Evolutionary conservation across 441 rosid genomes (phyloP), one percentile per base, ranked within the genome.

Genomic region (Pelargonium myrrhifolium): DNA sequence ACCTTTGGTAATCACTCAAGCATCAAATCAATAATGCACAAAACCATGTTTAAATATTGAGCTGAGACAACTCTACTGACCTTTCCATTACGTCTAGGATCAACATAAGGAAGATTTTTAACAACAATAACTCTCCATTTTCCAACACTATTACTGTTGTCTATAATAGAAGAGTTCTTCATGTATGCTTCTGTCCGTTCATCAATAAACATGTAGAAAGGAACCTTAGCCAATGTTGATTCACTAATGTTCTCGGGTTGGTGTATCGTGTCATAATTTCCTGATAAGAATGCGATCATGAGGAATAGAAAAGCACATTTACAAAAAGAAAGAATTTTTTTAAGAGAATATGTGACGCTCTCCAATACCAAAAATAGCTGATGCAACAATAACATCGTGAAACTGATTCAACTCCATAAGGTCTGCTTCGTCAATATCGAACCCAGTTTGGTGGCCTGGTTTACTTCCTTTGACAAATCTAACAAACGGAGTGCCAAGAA

Each of bases 131-230:
- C 82, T 78, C 88, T 92, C 94, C 96, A 92, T 37, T 86, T 66
- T 43, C 98, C 96, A 17, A 87, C 77, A 78, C 81, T 85, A 81
- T 43, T 79, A 67, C 72, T 80, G 61, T 72, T 76, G 0, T 84
- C 80, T 67, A 88, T 73, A 62, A 80, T 64, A 72, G 81, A 85
- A 12, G 75, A 62, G 75, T 86, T 89, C 77, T 73, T 84, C 77
- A 92, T 76, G 76, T 79, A 92, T 31, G 83, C 77, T 80, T 87
- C 87, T 3, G 97, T 92, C 73, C 85, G 89, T 79, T 87, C 89
- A 56, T 92, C 97, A 76, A 92, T 78, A 82, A 92, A 92, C 96
- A 92, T 89, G 80, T 80, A 89, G 85, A 89, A 89, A 64, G 90
- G 89, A 69, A 89, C 67, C 65, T 71, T 80, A 65, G 77, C 81